phyloP scores from a whole-genome alignment of 805 yeast genomes.

The Myxozyma lipomycoides region DNA sequence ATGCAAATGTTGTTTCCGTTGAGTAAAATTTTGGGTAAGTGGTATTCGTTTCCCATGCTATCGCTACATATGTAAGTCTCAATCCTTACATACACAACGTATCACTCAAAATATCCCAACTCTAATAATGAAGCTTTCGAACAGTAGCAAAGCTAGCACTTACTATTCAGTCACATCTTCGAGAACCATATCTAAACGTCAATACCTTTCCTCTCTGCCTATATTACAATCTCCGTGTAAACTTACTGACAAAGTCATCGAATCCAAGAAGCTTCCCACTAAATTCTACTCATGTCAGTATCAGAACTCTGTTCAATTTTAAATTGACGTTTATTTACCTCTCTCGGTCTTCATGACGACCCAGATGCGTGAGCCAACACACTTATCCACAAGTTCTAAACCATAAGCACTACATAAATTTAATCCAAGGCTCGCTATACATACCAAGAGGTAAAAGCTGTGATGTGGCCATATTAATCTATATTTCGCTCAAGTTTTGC shows the following conservation, averaged over 20 bases:
- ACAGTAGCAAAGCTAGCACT: conserved; percentile 11
- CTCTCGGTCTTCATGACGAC: conserved; percentile 56
- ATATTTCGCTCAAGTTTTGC: neutral
- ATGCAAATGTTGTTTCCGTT: conserved; percentile 43
- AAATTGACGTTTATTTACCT: conserved; percentile 30
- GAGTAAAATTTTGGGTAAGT: conserved; percentile 41
- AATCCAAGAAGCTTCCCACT: conserved; percentile 87
- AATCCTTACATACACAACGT: too few relatives aligned
- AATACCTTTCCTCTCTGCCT: neutral
- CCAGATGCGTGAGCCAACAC: conserved; percentile 75
- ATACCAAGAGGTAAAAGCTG: conserved; percentile 28
- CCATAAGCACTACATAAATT: conserved; percentile 41
- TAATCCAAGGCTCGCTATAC: neutral
- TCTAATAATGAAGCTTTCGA: too few relatives aligned
- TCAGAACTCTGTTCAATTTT: neutral
- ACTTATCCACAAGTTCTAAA: conserved; percentile 80
- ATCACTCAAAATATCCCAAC: neutral
- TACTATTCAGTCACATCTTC: conserved; percentile 68
- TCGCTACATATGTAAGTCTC: conserved; percentile 36
- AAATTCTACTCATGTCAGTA: conserved; percentile 52
- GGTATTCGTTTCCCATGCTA: conserved; percentile 44
- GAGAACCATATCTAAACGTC: conserved; percentile 58
- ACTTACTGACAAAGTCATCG: conserved; percentile 80
- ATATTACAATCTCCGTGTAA: neutral
- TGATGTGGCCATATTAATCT: conserved; percentile 19